Percentiles rank a stretch among this genome's conserved stretches.
phyloP scores from a whole-genome alignment of 805 yeast genomes.

The Teunomyces funiuensis region DNA sequence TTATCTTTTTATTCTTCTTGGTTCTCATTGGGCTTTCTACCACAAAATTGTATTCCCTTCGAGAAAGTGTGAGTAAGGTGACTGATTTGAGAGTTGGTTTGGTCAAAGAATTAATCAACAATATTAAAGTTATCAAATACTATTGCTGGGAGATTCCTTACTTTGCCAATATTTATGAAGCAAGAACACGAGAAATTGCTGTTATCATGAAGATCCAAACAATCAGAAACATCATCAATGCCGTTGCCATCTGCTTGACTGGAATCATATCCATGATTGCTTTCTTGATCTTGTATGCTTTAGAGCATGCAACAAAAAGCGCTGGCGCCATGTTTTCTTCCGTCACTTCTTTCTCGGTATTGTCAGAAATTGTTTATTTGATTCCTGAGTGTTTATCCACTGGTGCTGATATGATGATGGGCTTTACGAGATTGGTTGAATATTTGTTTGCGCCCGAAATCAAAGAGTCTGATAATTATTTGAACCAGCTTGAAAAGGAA shows the following conservation, averaged over 20 bases:
- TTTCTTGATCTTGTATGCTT: slow-evolving; percentile 15
- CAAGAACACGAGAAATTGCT: slow-evolving; percentile 13
- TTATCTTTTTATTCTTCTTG: slow-evolving; percentile 12
- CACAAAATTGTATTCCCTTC: slow-evolving; percentile 7
- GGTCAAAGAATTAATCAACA: slow-evolving; percentile 16
- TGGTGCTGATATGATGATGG: slow-evolving; percentile 15
- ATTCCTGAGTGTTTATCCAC: slow-evolving; percentile 15
- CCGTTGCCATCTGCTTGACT: slow-evolving; percentile 13
- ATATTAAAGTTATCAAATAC: slow-evolving; percentile 19
- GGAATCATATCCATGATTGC: slow-evolving; percentile 17
- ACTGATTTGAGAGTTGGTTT: slow-evolving; percentile 16
- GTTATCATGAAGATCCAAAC: slow-evolving; percentile 14
- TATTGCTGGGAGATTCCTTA: slow-evolving; percentile 22
- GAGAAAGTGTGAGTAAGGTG: slow-evolving; percentile 10
- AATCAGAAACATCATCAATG: slow-evolving; percentile 11
- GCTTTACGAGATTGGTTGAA: slow-evolving; percentile 21
- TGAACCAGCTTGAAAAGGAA: slow-evolving; percentile 1
- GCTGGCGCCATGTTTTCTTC: slow-evolving; percentile 17
- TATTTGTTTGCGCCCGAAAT: slow-evolving; percentile 26
- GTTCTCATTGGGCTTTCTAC: slow-evolving; percentile 8
- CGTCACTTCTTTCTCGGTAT: slow-evolving; percentile 15
- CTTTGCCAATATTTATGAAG: slow-evolving; percentile 9
- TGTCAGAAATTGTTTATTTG: slow-evolving; percentile 11
- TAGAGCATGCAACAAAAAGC: slow-evolving; percentile 6
- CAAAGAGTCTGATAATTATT: slow-evolving; percentile 4